phyloP scores from a whole-genome alignment of 371 early-diverging fungal genomes.

The Saksenaea vasiformis region DNA sequence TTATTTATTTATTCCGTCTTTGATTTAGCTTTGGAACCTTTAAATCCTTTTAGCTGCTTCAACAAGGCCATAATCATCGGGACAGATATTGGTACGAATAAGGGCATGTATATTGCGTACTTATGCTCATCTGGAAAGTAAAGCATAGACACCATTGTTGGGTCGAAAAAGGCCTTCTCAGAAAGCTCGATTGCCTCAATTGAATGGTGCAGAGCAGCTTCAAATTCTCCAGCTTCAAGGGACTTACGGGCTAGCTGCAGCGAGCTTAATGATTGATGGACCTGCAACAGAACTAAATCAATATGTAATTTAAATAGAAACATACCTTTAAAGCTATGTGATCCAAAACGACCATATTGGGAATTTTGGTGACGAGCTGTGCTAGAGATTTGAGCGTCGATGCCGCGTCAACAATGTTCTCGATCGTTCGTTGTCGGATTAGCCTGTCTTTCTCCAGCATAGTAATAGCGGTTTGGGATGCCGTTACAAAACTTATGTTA shows the following conservation, averaged over 20 bases:
- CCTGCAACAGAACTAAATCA: slow-evolving; percentile 8
- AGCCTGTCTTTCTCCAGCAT: slow-evolving; percentile 78
- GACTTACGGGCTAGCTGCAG: slow-evolving; percentile 25
- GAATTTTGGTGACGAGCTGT: slow-evolving; percentile 75
- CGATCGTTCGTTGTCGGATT: slow-evolving; percentile 63
- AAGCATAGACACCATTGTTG: slow-evolving; percentile 93
- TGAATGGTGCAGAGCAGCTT: slow-evolving; percentile 53
- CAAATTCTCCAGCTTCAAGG: slow-evolving; percentile 32
- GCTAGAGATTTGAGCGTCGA: slow-evolving; percentile 79
- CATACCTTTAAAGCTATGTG: slow-evolving; percentile 70
- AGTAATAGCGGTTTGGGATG: slow-evolving; percentile 39
- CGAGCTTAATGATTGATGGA: slow-evolving; percentile 39
- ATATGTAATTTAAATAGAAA: background rate
- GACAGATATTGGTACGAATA: slow-evolving; percentile 90
- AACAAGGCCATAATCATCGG: slow-evolving; percentile 65
- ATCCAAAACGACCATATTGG: slow-evolving; percentile 91
- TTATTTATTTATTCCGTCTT: slow-evolving; percentile 20
- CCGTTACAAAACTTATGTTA: slow-evolving; percentile 11
- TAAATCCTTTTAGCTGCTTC: slow-evolving; percentile 48
- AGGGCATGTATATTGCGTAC: slow-evolving; percentile 96
- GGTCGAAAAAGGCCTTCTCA: slow-evolving; percentile 94
- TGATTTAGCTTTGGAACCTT: slow-evolving; percentile 16
- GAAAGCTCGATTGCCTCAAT: slow-evolving; percentile 69
- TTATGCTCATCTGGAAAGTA: slow-evolving; percentile 98
- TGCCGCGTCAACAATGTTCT: slow-evolving; percentile 72